A percentile compares a stretch with the other conserved stretches of the same genome.
phyloP scores from a whole-genome alignment of 208 protist species.

The Crithidia acanthocephali region DNA sequence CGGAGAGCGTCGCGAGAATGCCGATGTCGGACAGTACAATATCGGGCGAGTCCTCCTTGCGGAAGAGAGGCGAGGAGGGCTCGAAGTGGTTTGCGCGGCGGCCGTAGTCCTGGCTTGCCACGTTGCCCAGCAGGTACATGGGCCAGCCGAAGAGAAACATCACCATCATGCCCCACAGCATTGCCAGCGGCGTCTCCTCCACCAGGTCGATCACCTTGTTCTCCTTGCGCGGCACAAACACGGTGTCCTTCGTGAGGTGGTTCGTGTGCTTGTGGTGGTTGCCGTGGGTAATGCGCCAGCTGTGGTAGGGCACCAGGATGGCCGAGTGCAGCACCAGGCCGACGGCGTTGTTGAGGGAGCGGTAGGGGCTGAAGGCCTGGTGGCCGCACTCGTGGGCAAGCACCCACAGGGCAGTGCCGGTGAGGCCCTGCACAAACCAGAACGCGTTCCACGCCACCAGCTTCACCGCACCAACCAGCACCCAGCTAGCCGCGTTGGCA shows the following conservation, averaged over 20 bases:
- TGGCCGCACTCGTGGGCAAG: conserved; percentile 96
- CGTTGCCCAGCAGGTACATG: conserved; percentile 85
- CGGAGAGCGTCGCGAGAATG: conserved; percentile 55
- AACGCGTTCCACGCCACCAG: conserved; percentile 66
- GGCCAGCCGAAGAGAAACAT: conserved; percentile 93
- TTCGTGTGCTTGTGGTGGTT: conserved; percentile 96
- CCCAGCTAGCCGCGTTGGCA: conserved; percentile 12
- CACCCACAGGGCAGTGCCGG: conserved; percentile 92
- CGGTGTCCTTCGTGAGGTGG: conserved; percentile 92
- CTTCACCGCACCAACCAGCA: conserved; percentile 35
- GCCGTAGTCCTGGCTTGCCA: conserved; percentile 74
- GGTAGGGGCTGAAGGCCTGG: conserved; percentile 85
- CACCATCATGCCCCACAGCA: conserved; percentile 47
- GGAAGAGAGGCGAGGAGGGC: conserved; percentile 83
- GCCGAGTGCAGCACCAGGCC: conserved; percentile 90
- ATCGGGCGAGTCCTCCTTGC: conserved; percentile 64
- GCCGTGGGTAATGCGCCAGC: conserved; percentile 93
- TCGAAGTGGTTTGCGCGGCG: conserved; percentile 85
- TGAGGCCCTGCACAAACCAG: conserved; percentile 89
- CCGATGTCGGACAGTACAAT: conserved; percentile 80
- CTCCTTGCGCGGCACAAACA: conserved; percentile 80
- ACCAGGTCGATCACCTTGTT: conserved; percentile 62
- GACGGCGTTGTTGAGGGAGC: conserved; percentile 86
- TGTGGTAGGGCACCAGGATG: conserved; percentile 93
- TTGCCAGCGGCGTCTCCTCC: conserved; percentile 74